Conservation (phyloP, 371 early-diverging fungal species). For the Apophysomyces trapeziformis region DNA sequence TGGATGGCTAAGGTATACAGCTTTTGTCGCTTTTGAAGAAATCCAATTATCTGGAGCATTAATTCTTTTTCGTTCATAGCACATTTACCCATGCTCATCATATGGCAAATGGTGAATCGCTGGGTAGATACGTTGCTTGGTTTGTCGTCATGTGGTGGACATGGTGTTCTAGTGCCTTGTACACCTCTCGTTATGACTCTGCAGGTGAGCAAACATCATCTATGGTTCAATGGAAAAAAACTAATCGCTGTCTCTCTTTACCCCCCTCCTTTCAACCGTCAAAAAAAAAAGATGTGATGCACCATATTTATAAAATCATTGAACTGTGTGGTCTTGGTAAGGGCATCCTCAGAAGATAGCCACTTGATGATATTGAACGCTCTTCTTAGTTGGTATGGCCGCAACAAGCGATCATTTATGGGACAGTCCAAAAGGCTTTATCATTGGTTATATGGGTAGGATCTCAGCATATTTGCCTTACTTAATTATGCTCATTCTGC, state of each 20-base stretch:
- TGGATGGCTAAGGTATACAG: slow-evolving; percentile 42
- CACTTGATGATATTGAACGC: neutral
- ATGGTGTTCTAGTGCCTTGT: slow-evolving; percentile 62
- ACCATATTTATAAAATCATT: slow-evolving; percentile 52
- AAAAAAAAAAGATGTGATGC: slow-evolving; percentile 39
- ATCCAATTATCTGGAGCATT: neutral
- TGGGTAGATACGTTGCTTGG: slow-evolving; percentile 57
- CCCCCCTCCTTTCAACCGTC: too few species aligned
- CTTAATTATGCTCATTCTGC: neutral
- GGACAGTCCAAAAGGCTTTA: slow-evolving; percentile 41
- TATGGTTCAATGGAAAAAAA: too few species aligned
- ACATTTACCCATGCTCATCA: slow-evolving; percentile 60
- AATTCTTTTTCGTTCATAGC: slow-evolving; percentile 14
- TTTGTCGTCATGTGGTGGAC: slow-evolving; percentile 68
- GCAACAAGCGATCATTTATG: slow-evolving; percentile 38
- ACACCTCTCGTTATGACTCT: slow-evolving; percentile 51
- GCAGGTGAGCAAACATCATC: slow-evolving; percentile 20
- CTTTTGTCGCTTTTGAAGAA: neutral
- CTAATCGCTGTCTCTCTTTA: too few species aligned
- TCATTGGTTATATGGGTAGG: slow-evolving; percentile 53
- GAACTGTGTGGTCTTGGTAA: slow-evolving; percentile 49
- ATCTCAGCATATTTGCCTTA: neutral
- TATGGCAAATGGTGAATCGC: slow-evolving; percentile 31
- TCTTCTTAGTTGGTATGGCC: slow-evolving; percentile 44
- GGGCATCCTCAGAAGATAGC: neutral